Base-by-base conservation (phyloP, 257 asterid species). In the Plantago elongata region DNA sequence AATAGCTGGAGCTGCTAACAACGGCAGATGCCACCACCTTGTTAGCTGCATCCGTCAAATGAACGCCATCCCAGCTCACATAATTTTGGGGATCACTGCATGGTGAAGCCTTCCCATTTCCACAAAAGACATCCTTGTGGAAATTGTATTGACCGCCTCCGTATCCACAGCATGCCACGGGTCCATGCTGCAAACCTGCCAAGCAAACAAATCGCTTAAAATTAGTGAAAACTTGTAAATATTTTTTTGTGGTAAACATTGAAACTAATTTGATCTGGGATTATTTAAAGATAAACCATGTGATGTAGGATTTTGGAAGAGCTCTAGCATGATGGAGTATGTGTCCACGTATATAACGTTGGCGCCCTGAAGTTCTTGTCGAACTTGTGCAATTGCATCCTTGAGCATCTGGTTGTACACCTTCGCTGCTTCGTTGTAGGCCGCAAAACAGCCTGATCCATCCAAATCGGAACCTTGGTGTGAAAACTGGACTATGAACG, bases 21-120 rank as follows among this genome's bases (percentile, higher is more conserved):
- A 85, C 74, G 11, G 84, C 86, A 74, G 74, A 34, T 17, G 86
- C 67, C 62, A 74, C 13, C 1, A 48, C 11, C 71, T 73, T 86
- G 72, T 82, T 87, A 14, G 94, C 90, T 12, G 74, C 75, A 65
- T 85, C 95, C 9, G 92, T 76, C 34, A 78, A 72, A 71, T 83
- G 92, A 37, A 79, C 48, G 9, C 95, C 95, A 65, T 83, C 86
- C 85, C 84, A 87, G 60, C 86, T 87, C 65, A 76, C 90, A 61
- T 83, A 84, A 13, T 82, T 72, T 66, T 82, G 73, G 17, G 95
- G 97, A 38, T 86, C 93, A 2, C 58, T 7, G 38, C 95, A 86
- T 0, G 94, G 86, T 0, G 40, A 42, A 11, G 92, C 69, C 61
- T 67, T 77, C 1, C 62, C 56, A 12, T 58, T 30, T 18, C 88